phyloP scores from a whole-genome alignment of 495 filamentous ascomycete species.

The Lophiostoma macrostomum region DNA sequence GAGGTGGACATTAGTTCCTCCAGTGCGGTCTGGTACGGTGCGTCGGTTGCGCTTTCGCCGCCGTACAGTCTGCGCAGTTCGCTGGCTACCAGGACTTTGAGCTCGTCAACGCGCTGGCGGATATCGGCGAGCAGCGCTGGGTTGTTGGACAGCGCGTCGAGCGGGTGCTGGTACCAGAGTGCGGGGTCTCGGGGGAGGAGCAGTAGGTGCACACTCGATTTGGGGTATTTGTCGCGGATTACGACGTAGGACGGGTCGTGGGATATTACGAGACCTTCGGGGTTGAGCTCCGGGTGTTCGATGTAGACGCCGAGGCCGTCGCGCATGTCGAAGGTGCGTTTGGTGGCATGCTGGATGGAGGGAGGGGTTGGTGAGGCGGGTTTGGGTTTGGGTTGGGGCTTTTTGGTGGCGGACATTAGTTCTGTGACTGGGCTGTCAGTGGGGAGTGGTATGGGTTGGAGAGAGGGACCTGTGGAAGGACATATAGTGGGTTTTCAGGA shows the following conservation, averaged over 20 bases:
- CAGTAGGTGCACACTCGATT: slow-evolving; percentile 73
- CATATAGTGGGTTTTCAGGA: too few relatives aligned
- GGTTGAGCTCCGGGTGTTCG: slow-evolving; percentile 61
- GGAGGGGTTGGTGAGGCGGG: slow-evolving; percentile 16
- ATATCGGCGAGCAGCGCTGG: slow-evolving; percentile 65
- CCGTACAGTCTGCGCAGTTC: slow-evolving; percentile 76
- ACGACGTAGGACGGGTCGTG: slow-evolving; percentile 69
- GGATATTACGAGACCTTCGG: slow-evolving; percentile 61
- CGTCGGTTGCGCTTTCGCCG: slow-evolving; percentile 58
- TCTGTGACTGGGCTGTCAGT: slow-evolving; percentile 70
- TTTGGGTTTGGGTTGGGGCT: slow-evolving; percentile 42
- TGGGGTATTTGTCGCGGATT: slow-evolving; percentile 82
- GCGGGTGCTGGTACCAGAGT: slow-evolving; percentile 65
- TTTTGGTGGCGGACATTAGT: slow-evolving; percentile 50
- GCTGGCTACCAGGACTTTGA: slow-evolving; percentile 62
- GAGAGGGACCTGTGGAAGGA: too few relatives aligned
- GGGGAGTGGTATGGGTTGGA: too few relatives aligned
- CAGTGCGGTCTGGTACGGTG: slow-evolving; percentile 45
- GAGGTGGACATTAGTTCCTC: slow-evolving; percentile 41
- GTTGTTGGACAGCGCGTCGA: slow-evolving; percentile 69
- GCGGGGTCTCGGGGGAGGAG: slow-evolving; percentile 71
- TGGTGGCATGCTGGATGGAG: slow-evolving; percentile 29
- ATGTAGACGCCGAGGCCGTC: slow-evolving; percentile 72
- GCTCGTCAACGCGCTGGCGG: slow-evolving; percentile 55
- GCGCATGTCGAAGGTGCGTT: slow-evolving; percentile 40